Base-by-base conservation (phyloP, 768 basidiomycete species). In the Russula sp. region DNA sequence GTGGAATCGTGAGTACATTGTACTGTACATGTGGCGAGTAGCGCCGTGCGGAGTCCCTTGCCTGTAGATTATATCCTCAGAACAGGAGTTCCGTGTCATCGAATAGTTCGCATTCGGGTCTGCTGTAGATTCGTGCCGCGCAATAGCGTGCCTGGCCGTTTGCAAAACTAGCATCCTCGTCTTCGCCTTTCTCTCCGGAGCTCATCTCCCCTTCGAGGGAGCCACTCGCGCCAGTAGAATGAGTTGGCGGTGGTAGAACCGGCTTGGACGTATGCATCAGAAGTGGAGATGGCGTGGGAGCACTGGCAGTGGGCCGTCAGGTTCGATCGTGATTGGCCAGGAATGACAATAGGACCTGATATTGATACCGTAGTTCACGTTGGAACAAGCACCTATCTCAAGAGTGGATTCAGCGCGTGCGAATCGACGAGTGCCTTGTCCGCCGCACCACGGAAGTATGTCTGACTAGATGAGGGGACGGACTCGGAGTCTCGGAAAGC, bases 41-140 rank as follows among this genome's bases (percentile, higher is more conserved):
- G 22, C 22, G 22, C 22, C 22, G 22, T 2, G 34, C 22, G 18
- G 45, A 37, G 42, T 16, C 22, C 22, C 34, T 34, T 31, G 18
- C 14, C 44, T 40, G 39, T 13, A 40, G 22, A 54, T 39, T 35
- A 44, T 3, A 40, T 45, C 20, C 31, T 74, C 70, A 87, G 71
- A 89, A 82, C 70, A 93, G 76, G 65, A 90, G 73, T 74, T 90
- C 88, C 65, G 90, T 78, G 74, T 62, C 76, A 75, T 66, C 85
- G 69, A 94, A 91, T 55, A 88, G 65, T 87, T 87, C 6, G 90
- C 91, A 72, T 97, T 96, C 27, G 92, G 92, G 75, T 95, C 92
- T 13, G 70, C 62, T 18, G 58, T 62, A 53, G 55, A 56, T 69
- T 68, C 45, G 63, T 35, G 18, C 31, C 42, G 40, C 40, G 20